Percentiles rank a stretch among this genome's conserved stretches.
These are phyloP conservation scores for Pyrenophora tritici-repentis DNA, from an alignment of 2,329 filamentous ascomycete genomes.

Conservation along the genomic window DNA sequence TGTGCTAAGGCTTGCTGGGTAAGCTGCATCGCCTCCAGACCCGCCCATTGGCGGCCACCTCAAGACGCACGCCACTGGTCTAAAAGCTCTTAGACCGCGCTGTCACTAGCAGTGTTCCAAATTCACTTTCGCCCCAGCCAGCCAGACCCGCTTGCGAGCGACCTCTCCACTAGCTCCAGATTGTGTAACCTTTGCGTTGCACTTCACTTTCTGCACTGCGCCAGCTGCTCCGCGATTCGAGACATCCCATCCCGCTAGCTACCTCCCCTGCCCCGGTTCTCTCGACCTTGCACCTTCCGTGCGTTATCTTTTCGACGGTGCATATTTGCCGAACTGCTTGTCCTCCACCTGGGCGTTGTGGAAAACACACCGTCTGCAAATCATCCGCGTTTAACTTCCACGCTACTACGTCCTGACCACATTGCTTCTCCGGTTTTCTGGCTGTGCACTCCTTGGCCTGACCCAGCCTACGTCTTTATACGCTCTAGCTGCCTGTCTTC, in stretches of 20 bases:
- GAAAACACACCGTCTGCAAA: constrained; percentile 53
- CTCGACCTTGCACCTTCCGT: constrained; percentile 46
- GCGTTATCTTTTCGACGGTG: constrained; percentile 47
- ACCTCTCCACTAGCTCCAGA: constrained; percentile 41
- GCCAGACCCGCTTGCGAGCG: constrained; percentile 32
- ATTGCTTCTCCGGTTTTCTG: constrained; percentile 44
- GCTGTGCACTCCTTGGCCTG: constrained; percentile 43
- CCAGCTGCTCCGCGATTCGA: constrained; percentile 46
- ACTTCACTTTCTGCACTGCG: constrained; percentile 36
- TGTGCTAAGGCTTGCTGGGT: constrained; percentile 39
- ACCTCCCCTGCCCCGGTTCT: constrained; percentile 34
- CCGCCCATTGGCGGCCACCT: constrained; percentile 41
- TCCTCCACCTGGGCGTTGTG: constrained; percentile 44
- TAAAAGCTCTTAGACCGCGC: constrained; percentile 34
- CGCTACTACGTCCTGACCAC: constrained; percentile 50
- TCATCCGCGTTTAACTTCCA: constrained; percentile 55
- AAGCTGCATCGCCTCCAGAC: constrained; percentile 36
- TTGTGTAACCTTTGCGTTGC: constrained; percentile 46
- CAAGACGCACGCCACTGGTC: constrained; percentile 45
- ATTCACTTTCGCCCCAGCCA: constrained; percentile 31
- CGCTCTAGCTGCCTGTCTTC: constrained; percentile 33
- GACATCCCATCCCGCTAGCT: constrained; percentile 28
- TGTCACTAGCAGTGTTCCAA: constrained; percentile 42
- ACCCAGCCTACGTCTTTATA: constrained; percentile 31
- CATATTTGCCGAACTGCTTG: constrained; percentile 49